Percentiles rank a stretch among this genome's conserved stretches.
Conservation (phyloP, 2,329 filamentous ascomycete species). For the Fusarium setosum region DNA sequence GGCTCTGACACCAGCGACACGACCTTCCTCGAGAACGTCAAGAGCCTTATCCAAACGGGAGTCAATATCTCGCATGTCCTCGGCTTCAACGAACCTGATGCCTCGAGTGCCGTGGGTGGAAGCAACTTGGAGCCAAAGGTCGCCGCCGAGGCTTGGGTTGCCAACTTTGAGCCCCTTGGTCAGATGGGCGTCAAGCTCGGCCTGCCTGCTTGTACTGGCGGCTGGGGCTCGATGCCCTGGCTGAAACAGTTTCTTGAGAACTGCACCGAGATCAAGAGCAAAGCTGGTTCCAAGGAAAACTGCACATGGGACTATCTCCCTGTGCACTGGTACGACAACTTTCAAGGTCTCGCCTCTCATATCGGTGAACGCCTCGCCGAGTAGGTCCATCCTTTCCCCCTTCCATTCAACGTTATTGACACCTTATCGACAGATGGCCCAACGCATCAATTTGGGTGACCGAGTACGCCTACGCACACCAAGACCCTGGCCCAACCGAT, state of each 20-base stretch:
- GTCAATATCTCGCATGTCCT: conserved; percentile 75
- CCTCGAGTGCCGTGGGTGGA: conserved; percentile 65
- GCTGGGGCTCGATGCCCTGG: conserved; percentile 72
- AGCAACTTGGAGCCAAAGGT: conserved; percentile 67
- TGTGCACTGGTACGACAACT: conserved; percentile 77
- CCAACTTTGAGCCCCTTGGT: conserved; percentile 76
- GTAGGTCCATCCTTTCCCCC: conserved; percentile 41
- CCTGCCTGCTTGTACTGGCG: conserved; percentile 76
- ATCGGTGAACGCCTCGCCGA: conserved; percentile 62
- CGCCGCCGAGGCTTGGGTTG: conserved; percentile 77
- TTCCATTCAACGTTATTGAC: neutral
- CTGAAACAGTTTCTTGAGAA: conserved; percentile 72
- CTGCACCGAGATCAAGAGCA: conserved; percentile 69
- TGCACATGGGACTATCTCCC: conserved; percentile 74
- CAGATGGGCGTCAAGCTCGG: conserved; percentile 74
- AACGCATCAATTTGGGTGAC: conserved; percentile 79
- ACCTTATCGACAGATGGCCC: conserved; percentile 60
- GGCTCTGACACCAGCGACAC: conserved; percentile 60
- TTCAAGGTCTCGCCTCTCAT: conserved; percentile 74
- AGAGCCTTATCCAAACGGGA: conserved; percentile 60
- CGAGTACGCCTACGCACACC: conserved; percentile 75
- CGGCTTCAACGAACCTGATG: conserved; percentile 86
- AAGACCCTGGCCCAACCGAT: conserved; percentile 68
- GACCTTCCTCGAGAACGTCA: conserved; percentile 71
- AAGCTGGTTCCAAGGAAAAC: conserved; percentile 53